These are phyloP conservation scores for Articulospora tetracladia DNA, from an alignment of 495 filamentous ascomycete genomes.

Conservation along the genomic window DNA sequence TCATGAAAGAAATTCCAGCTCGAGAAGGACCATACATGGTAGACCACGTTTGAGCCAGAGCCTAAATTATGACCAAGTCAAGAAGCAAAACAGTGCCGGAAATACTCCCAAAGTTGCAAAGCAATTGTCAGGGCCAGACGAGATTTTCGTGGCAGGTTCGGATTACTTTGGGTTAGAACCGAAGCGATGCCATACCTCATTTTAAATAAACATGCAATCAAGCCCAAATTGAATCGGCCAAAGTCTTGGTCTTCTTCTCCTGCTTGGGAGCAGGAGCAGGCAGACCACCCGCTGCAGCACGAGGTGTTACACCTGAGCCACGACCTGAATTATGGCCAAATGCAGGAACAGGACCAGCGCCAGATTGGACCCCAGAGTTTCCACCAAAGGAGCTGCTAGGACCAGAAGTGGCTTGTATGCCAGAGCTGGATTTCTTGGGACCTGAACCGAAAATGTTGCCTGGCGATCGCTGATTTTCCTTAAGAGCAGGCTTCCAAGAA, in stretches of 20 bases:
- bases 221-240: constrained; percentile 9
- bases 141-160: too few relatives aligned
- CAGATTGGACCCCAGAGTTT: not conserved
- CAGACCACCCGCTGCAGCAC: not conserved
- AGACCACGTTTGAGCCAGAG: too few relatives aligned
- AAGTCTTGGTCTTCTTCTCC: not conserved
- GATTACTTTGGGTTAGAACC: too few relatives aligned
- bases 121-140: too few relatives aligned
- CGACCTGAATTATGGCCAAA: not conserved
- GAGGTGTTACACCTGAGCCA: not conserved
- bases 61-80: too few relatives aligned
- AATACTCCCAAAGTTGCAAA: too few relatives aligned
- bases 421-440: not conserved
- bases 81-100: too few relatives aligned
- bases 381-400: not conserved
- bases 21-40: too few relatives aligned
- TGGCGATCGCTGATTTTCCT: not conserved
- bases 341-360: not conserved
- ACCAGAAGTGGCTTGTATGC: not conserved
- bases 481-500: not conserved
- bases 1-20: too few relatives aligned
- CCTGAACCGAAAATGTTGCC: not conserved
- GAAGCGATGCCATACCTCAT: too few relatives aligned
- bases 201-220: not conserved
- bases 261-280: not conserved